Percentiles rank a stretch among this genome's conserved stretches.
phyloP scores from a whole-genome alignment of 176 grass and related monocot species.

The Musa schizocarpa region DNA sequence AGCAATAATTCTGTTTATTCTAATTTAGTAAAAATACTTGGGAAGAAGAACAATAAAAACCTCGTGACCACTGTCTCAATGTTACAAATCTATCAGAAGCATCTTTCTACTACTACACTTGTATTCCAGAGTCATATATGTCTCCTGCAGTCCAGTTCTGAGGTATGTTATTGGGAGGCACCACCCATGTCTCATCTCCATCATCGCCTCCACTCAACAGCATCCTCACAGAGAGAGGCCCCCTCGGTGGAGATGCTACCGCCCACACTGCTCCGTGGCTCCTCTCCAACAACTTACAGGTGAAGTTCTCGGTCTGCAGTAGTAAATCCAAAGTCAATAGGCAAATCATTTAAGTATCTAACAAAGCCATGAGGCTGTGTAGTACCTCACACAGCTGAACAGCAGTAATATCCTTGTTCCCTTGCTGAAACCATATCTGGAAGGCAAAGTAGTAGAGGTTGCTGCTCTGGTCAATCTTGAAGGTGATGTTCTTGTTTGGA shows the following conservation, averaged over 20 bases:
- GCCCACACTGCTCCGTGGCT: slow-evolving; percentile 64
- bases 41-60: not conserved
- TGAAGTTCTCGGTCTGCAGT: slow-evolving; percentile 52
- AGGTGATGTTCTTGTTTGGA: slow-evolving; percentile 48
- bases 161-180: slow-evolving; percentile 42
- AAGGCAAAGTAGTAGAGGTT: slow-evolving; percentile 53
- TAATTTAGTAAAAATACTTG: not conserved
- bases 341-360: not conserved
- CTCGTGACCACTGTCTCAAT: not conserved
- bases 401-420: slow-evolving; percentile 46
- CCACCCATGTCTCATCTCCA: slow-evolving; percentile 30
- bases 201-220: slow-evolving; percentile 32
- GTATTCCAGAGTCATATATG: slow-evolving; percentile 56
- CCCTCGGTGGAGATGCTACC: slow-evolving; percentile 36
- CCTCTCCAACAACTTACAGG: slow-evolving; percentile 48
- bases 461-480: slow-evolving; percentile 53
- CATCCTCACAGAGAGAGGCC: slow-evolving; percentile 59
- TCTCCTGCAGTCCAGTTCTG: slow-evolving; percentile 55
- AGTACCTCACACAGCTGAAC: slow-evolving; percentile 61
- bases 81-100: not conserved
- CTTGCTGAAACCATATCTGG: slow-evolving; percentile 57
- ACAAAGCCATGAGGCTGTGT: not conserved
- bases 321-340: not conserved
- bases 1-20: not conserved
- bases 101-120: slow-evolving; percentile 31